Evolutionary conservation across 352 stramenopile species (phyloP).

Genomic region (Thalassiosira hispida): DNA sequence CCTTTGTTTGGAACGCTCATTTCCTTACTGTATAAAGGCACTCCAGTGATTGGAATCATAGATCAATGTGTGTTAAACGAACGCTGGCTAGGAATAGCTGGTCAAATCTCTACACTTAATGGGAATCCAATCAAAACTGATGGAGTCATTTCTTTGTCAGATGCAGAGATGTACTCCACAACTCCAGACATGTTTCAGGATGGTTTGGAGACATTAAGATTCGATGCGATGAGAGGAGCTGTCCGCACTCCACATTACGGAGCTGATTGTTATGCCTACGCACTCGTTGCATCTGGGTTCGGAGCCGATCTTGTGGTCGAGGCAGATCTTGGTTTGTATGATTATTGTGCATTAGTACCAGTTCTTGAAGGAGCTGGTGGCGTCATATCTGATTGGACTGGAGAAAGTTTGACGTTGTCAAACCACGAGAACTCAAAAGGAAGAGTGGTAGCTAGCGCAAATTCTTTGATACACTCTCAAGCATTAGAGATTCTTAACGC

Average conservation of each 20-base stretch:
- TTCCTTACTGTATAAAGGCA: constrained; percentile 50
- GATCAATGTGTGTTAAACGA: constrained; percentile 65
- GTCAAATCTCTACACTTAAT: constrained; percentile 44
- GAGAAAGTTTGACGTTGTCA: constrained; percentile 39
- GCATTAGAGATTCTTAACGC: constrained; percentile 47
- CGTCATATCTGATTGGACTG: constrained; percentile 58
- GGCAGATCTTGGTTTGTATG: constrained; percentile 57
- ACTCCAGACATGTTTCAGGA: constrained; percentile 62
- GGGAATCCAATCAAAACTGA: constrained; percentile 45
- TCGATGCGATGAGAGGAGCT: constrained; percentile 36
- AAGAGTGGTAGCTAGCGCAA: constrained; percentile 53
- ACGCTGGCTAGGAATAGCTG: constrained; percentile 49
- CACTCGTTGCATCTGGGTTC: constrained; percentile 54
- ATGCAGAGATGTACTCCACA: constrained; percentile 59
- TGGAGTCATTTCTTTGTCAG: constrained; percentile 29
- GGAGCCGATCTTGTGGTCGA: constrained; percentile 56
- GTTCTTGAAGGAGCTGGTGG: constrained; percentile 56
- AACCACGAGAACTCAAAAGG: constrained; percentile 53
- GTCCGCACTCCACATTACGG: constrained; percentile 51
- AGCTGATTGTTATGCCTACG: constrained; percentile 65
- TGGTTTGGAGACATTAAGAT: constrained; percentile 35
- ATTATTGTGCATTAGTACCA: constrained; percentile 62
- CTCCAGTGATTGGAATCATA: constrained; percentile 65
- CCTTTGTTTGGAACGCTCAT: constrained; percentile 69
- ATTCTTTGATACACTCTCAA: constrained; percentile 37